A percentile compares a stretch with the other conserved stretches of the same genome.
These are phyloP conservation scores for Echinochloa phyllopogon DNA, from an alignment of 176 grass and related monocot species.

Conservation along the genomic window DNA sequence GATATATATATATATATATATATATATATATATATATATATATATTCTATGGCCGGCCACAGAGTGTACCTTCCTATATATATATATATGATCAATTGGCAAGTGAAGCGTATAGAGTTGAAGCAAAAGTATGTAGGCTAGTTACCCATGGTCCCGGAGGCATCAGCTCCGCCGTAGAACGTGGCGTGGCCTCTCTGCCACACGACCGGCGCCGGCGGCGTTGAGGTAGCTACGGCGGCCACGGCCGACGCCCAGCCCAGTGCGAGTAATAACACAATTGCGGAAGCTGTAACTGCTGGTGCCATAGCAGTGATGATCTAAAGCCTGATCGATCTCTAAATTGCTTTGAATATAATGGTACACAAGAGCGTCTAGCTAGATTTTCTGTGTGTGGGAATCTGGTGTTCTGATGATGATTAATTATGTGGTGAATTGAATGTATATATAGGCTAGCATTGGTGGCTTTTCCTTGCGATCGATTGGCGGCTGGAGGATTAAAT, in stretches of 20 bases:
- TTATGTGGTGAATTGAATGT: neutral
- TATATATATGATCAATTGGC: too few species aligned
- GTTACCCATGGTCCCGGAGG: conserved; percentile 49
- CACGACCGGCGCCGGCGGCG: neutral
- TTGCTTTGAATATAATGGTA: too few species aligned
- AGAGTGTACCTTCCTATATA: too few species aligned
- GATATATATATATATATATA: too few species aligned
- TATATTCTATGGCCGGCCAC: too few species aligned
- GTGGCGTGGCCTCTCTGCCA: conserved; percentile 25
- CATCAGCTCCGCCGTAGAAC: conserved; percentile 48
- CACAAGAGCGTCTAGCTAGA: too few species aligned
- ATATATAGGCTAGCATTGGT: neutral
- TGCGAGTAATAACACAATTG: neutral
- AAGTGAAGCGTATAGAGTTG: neutral
- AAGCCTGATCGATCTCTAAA: neutral
- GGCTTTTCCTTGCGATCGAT: neutral
- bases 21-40: too few species aligned
- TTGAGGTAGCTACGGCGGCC: neutral
- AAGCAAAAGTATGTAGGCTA: neutral
- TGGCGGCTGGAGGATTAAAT: neutral
- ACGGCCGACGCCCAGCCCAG: neutral
- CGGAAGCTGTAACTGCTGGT: neutral
- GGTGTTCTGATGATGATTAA: neutral
- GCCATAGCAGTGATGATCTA: neutral
- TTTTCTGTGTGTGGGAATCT: neutral